These are phyloP conservation scores for Lasiodiplodia sp. DNA, from an alignment of 2,329 filamentous ascomycete species.

Conservation along the genomic window DNA sequence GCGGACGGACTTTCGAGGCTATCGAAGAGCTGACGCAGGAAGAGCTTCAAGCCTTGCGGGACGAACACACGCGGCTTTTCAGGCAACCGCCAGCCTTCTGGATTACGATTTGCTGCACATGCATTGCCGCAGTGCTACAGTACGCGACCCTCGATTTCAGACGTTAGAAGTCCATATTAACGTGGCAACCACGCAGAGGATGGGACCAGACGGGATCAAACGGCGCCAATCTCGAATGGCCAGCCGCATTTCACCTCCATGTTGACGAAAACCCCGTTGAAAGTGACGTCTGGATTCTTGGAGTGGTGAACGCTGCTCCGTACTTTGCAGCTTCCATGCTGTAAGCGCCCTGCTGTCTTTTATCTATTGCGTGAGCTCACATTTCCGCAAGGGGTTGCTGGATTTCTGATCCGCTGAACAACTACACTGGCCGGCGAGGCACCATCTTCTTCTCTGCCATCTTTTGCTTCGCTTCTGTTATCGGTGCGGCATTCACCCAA, in stretches of 20 bases:
- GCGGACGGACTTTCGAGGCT: constrained; percentile 68
- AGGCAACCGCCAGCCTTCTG: constrained; percentile 68
- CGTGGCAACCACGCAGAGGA: neutral
- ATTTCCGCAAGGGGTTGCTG: constrained; percentile 63
- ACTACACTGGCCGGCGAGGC: constrained; percentile 71
- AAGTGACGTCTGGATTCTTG: constrained; percentile 62
- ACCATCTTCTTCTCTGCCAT: constrained; percentile 79
- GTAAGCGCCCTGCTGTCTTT: constrained; percentile 32
- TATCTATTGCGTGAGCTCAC: neutral
- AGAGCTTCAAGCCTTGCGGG: constrained; percentile 66
- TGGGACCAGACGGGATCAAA: constrained; percentile 64
- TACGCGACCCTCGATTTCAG: neutral
- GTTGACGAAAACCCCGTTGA: neutral
- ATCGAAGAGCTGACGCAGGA: constrained; percentile 67
- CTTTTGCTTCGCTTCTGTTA: constrained; percentile 59
- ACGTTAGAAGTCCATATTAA: neutral
- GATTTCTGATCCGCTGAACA: constrained; percentile 76
- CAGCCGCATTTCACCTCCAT: constrained; percentile 59
- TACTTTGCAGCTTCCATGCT: constrained; percentile 72
- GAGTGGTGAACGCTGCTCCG: constrained; percentile 67
- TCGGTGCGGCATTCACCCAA: constrained; percentile 69
- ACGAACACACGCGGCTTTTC: constrained; percentile 73
- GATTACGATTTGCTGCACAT: constrained; percentile 72
- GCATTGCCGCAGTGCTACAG: constrained; percentile 71
- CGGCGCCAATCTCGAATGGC: constrained; percentile 67